Evolutionary conservation across 2,329 filamentous ascomycete genomes (phyloP), one percentile per base, ranked within the genome.

Genomic region (Trichoderma asperellum): DNA sequence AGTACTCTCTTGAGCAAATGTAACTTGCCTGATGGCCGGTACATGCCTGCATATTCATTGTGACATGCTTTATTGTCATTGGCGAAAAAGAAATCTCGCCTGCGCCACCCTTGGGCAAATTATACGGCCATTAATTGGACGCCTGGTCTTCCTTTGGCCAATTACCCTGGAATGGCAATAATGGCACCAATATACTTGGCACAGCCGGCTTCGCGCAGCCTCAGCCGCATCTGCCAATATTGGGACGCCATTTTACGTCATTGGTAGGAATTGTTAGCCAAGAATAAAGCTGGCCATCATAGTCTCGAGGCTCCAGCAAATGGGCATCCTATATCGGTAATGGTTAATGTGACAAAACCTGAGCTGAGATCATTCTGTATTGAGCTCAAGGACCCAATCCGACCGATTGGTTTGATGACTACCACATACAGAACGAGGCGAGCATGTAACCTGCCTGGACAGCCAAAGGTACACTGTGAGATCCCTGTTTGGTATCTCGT

Each of bases 41-140:
- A 24, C 47, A 64, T 34, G 35, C 2, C 5, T n/a, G 7, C 53
- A 32, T 12, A 37, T 21, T n/a, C 2, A 32, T 34, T 57, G 27
- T 47, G 62, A 57, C 62, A 49, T 43, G 24, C 37, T 12, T 56
- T 56, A 24, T 10, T 43, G 37, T 37, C 14, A 57, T 29, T 40
- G 10, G 27, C 37, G 10, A 29, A 35, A 43, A 65, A 49, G n/a
- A 12, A 57, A 65, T 27, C 24, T 37, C 62, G 57, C 53, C 62
- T 57, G 62, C 53, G 62, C 49, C 62, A 34, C 62, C 62, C 62
- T n/a, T 47, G n/a, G 14, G 62, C 21, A 56, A 24, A 57, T 47
- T 40, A 57, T 47, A 49, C 52, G n/a, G n/a, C 53, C 52, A 47
- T 40, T 40, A n/a, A 65, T 65, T 65, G 62, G 62, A 27, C 40